Evolutionary conservation across 2,329 filamentous ascomycete species (phyloP).

Genomic region (Fusarium veterinarium): DNA sequence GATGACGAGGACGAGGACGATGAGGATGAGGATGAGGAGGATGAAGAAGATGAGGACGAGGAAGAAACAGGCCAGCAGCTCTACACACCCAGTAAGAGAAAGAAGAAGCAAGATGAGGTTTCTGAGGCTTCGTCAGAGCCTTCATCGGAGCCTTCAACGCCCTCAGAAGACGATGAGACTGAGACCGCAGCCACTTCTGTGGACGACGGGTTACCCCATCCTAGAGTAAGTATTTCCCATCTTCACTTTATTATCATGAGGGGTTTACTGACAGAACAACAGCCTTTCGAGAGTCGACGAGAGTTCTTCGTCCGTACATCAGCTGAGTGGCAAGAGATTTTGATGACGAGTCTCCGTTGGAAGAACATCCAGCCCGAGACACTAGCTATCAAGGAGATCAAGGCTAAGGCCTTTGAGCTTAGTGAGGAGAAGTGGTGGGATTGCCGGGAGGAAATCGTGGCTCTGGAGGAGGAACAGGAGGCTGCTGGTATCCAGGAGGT

Average conservation of each 20-base stretch:
- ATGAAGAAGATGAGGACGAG: conserved; percentile 66
- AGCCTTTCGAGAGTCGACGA: conserved; percentile 89
- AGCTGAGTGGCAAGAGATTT: conserved; percentile 88
- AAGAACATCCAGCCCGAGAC: conserved; percentile 74
- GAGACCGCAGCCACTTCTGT: conserved; percentile 64
- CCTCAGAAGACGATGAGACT: conserved; percentile 58
- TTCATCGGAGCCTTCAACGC: conserved; percentile 39
- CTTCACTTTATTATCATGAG: neutral
- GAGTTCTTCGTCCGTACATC: conserved; percentile 94
- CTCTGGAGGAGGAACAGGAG: conserved; percentile 94
- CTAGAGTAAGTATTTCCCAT: conserved; percentile 56
- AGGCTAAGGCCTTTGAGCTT: conserved; percentile 87
- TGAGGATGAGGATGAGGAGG: conserved; percentile 70
- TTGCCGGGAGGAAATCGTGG: conserved; percentile 90
- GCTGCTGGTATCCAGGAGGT: conserved; percentile 95
- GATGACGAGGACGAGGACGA: conserved; percentile 70
- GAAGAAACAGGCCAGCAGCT: conserved; percentile 60
- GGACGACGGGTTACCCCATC: conserved; percentile 81
- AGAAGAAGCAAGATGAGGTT: conserved; percentile 63
- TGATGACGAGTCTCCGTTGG: conserved; percentile 80
- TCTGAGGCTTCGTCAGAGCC: conserved; percentile 53
- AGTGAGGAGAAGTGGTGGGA: conserved; percentile 99
- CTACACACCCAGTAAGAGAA: conserved; percentile 66
- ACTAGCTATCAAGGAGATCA: conserved; percentile 87
- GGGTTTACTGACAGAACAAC: conserved; percentile 28